A percentile compares a stretch with the other conserved stretches of the same genome.
These are phyloP conservation scores for Aspergillus aculeatinus DNA, from an alignment of 2,329 filamentous ascomycete species.

Conservation along the genomic window DNA sequence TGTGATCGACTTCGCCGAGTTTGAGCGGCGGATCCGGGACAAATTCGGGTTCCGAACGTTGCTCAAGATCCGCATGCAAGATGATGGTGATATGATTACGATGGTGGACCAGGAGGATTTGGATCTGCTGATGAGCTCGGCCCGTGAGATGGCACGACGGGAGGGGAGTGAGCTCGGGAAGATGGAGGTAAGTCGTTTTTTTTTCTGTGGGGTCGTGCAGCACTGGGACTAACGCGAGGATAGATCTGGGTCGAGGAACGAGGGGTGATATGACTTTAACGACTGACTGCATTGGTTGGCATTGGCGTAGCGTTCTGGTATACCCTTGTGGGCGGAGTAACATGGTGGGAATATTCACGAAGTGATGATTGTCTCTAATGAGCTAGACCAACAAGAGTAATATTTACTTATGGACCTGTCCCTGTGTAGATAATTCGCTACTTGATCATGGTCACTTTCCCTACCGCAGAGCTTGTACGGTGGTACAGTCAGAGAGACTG, in stretches of 20 bases:
- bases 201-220: background rate
- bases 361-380: background rate
- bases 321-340: slow-evolving; percentile 15
- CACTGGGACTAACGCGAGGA: slow-evolving; percentile 8
- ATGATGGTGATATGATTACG: slow-evolving; percentile 91
- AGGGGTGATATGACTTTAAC: slow-evolving; percentile 25
- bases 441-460: no score
- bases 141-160: slow-evolving; percentile 67
- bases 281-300: slow-evolving; percentile 6
- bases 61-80: slow-evolving; percentile 84
- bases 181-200: slow-evolving; percentile 73
- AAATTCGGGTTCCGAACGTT: slow-evolving; percentile 72
- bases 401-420: no score
- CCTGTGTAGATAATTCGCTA: no score
- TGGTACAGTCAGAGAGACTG: background rate
- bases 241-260: slow-evolving; percentile 47
- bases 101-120: slow-evolving; percentile 96
- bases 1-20: slow-evolving; percentile 70
- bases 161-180: slow-evolving; percentile 82
- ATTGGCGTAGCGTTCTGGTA: slow-evolving; percentile 11
- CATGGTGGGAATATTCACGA: background rate
- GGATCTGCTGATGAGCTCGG: slow-evolving; percentile 76
- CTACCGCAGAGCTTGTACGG: no score
- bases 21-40: slow-evolving; percentile 75
- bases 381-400: background rate